These are phyloP conservation scores for Laburnicola sp. DNA, from an alignment of 2,329 filamentous ascomycete species.

Conservation along the genomic window DNA sequence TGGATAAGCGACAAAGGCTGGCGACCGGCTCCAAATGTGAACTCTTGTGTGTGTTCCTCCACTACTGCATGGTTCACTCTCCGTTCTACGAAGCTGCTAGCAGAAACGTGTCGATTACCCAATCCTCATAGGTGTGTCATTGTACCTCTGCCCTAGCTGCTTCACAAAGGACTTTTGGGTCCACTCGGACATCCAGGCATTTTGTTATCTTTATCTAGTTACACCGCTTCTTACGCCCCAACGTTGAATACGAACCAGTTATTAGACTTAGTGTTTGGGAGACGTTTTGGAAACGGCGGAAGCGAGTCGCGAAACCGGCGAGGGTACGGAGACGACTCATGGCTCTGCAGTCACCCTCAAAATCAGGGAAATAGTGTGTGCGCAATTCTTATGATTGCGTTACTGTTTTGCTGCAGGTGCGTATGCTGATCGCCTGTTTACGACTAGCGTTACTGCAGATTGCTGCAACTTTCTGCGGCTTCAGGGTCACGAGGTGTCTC, in stretches of 20 bases:
- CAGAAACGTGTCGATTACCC: background rate
- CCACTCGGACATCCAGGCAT: background rate
- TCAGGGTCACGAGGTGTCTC: conserved; percentile 1
- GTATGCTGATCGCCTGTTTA: background rate
- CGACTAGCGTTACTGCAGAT: conserved; percentile 4
- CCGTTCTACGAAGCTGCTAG: too few species aligned
- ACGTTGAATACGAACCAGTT: background rate
- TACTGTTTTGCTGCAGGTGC: background rate
- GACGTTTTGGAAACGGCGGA: background rate
- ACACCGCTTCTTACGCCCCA: conserved; percentile 8
- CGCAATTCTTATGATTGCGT: background rate
- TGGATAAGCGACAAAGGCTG: too few species aligned
- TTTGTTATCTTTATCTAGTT: conserved; percentile 1
- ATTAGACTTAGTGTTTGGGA: background rate
- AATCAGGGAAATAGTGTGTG: background rate
- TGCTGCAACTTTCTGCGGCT: background rate
- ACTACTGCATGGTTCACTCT: too few species aligned
- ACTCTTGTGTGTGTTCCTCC: too few species aligned
- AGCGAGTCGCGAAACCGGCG: background rate
- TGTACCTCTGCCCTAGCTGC: too few species aligned
- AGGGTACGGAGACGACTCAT: background rate
- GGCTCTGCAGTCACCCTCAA: background rate
- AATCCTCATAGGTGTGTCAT: too few species aligned
- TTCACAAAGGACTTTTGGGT: too few species aligned
- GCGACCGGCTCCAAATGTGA: too few species aligned